Conservation (phyloP, 768 basidiomycete species). For the Panellus pusillus region DNA sequence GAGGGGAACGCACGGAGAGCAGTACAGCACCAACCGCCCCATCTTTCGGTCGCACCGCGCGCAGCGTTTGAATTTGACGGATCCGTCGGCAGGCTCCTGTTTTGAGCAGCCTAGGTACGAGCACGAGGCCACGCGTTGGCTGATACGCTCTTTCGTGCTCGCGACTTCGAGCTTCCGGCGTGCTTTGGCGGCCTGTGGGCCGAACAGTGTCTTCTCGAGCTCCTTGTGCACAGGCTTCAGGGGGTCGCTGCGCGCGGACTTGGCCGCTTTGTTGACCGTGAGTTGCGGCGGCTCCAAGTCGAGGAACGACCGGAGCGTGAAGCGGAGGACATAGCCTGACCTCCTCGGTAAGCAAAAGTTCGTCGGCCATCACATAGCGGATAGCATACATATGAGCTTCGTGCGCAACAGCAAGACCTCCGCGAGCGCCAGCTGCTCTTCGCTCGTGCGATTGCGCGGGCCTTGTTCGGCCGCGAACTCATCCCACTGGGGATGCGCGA, state of each 20-base stretch:
- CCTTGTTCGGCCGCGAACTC: too few species aligned
- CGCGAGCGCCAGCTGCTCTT: slow-evolving; percentile 1
- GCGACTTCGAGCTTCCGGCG: background rate
- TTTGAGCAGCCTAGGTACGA: slow-evolving; percentile 10
- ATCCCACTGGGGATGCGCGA: too few species aligned
- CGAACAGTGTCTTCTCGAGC: background rate
- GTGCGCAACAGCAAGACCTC: slow-evolving; percentile 6
- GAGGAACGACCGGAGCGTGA: slow-evolving; percentile 10
- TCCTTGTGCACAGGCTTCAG: background rate
- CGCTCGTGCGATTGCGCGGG: background rate
- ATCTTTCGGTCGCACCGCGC: slow-evolving; percentile 8
- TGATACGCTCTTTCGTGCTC: background rate
- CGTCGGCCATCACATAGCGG: too few species aligned
- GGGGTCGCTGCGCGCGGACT: background rate
- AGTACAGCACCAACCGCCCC: slow-evolving; percentile 14
- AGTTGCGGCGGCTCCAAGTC: background rate
- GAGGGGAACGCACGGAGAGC: slow-evolving; percentile 9
- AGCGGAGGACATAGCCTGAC: slow-evolving; percentile 6
- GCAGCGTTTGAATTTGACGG: slow-evolving; percentile 9
- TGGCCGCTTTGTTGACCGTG: background rate
- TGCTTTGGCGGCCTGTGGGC: background rate
- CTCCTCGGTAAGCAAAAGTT: too few species aligned
- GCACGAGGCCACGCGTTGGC: slow-evolving; percentile 6
- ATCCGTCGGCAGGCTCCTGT: background rate
- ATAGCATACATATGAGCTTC: slow-evolving; percentile 9